Percentiles rank a stretch among this genome's conserved stretches.
Conservation (phyloP, 805 yeast genomes). For the Starmerella vaccinii region DNA sequence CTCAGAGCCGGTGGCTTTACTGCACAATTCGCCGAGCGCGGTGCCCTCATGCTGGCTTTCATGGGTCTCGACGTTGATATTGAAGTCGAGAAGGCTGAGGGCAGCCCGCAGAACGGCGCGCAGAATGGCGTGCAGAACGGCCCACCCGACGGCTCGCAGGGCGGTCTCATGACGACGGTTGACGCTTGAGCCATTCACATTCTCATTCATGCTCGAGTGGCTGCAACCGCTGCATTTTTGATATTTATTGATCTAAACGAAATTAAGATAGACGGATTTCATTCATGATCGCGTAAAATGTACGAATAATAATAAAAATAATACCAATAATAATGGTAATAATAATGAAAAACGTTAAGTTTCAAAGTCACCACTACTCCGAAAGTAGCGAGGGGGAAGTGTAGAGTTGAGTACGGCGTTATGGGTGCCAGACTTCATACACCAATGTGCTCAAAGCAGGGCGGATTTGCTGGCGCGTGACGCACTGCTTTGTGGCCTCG, state of each 20-base stretch:
- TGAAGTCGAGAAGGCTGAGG: constrained; percentile 41
- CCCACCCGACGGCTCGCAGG: not conserved
- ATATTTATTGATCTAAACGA: not conserved
- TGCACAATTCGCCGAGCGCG: constrained; percentile 54
- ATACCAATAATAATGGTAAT: constrained; percentile 71
- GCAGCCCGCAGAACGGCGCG: not conserved
- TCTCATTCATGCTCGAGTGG: not conserved
- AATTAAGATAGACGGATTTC: not conserved
- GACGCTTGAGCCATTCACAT: not conserved
- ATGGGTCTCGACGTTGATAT: constrained; percentile 79
- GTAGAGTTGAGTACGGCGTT: not conserved
- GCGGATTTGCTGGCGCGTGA: constrained; percentile 38
- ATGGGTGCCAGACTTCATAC: constrained; percentile 42
- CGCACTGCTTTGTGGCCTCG: constrained; percentile 34
- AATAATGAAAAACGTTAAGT: no score
- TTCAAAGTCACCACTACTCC: constrained; percentile 67
- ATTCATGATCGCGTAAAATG: not conserved
- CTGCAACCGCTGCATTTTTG: no score
- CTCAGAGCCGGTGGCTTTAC: constrained; percentile 81
- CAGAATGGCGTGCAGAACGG: not conserved
- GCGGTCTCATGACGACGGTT: not conserved
- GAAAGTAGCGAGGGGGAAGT: constrained; percentile 40
- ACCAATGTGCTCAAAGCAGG: constrained; percentile 28
- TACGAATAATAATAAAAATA: constrained; percentile 28
- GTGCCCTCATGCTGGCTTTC: constrained; percentile 79